Percentiles rank a stretch among this genome's conserved stretches.
phyloP scores from a whole-genome alignment of 75 land plant genomes.

The Pinus tabuliformis region DNA sequence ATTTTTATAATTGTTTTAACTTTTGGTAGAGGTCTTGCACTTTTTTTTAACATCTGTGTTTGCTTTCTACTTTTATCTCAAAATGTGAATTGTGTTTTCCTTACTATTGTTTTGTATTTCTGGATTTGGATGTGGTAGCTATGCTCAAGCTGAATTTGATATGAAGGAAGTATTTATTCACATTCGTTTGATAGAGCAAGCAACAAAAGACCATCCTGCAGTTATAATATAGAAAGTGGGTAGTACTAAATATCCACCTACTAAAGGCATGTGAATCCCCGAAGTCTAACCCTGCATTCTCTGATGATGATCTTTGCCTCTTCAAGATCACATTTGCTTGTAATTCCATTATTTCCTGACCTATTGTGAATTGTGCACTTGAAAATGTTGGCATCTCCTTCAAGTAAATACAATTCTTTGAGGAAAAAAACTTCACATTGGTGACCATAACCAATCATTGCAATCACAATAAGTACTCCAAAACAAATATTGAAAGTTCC shows the following conservation, averaged over 20 bases:
- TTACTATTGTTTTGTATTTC: not conserved
- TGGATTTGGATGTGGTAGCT: conserved; percentile 25
- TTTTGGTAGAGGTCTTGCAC: not conserved
- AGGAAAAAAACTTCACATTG: conserved; percentile 60
- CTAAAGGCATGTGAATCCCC: conserved; percentile 1
- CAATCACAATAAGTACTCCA: conserved; percentile 39
- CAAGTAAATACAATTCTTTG: conserved; percentile 70
- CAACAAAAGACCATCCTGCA: conserved; percentile 44
- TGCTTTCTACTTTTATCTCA: not conserved
- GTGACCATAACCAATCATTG: conserved; percentile 39
- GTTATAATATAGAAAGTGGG: conserved; percentile 41
- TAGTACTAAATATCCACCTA: not conserved
- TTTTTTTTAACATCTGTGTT: not conserved
- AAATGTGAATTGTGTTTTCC: not conserved
- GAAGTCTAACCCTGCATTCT: not conserved
- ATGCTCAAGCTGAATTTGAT: conserved; percentile 70
- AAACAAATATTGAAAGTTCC: conserved; percentile 36
- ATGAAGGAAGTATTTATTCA: conserved; percentile 76
- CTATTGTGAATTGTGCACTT: conserved; percentile 54
- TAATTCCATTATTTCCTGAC: conserved; percentile 55
- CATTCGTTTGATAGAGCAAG: conserved; percentile 58
- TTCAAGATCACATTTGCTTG: conserved; percentile 62
- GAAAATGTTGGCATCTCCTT: conserved; percentile 47
- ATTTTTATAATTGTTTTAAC: too few species aligned
- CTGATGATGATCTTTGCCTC: conserved; percentile 15